Conservation (phyloP, 2,329 filamentous ascomycete species). For the Apiospora sp. region DNA sequence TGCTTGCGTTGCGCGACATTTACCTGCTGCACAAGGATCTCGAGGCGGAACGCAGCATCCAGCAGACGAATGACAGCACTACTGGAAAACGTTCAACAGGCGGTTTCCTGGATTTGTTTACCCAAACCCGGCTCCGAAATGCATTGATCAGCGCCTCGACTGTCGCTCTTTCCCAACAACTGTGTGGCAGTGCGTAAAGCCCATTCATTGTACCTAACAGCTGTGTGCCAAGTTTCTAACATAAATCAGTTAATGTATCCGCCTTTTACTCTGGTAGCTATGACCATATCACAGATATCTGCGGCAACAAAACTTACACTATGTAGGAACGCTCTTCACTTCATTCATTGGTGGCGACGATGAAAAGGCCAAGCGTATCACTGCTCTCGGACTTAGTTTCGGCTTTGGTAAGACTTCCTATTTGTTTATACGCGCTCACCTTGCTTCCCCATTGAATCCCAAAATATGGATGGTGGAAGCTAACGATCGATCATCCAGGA, state of each 20-base stretch:
- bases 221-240: conserved; percentile 34
- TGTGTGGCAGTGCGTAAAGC: conserved; percentile 44
- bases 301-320: neutral
- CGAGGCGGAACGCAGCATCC: neutral
- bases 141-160: conserved; percentile 44
- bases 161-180: conserved; percentile 43
- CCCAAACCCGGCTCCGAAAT: conserved; percentile 37
- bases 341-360: neutral
- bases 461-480: neutral
- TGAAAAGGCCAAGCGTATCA: conserved; percentile 23
- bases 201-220: conserved; percentile 5
- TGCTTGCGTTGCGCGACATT: conserved; percentile 49
- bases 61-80: too few relatives aligned
- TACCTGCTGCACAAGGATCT: conserved; percentile 45
- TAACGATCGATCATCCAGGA: conserved; percentile 33
- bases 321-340: conserved; percentile 35
- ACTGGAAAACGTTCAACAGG: neutral
- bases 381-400: conserved; percentile 44
- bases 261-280: conserved; percentile 53
- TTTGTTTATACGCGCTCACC: too few relatives aligned
- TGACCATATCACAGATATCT: neutral
- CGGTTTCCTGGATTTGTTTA: conserved; percentile 34
- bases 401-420: conserved; percentile 37
- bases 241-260: conserved; percentile 47
- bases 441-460: too few relatives aligned